Base-by-base conservation (phyloP, 129 eudicot species). In the Chrysanthemum makinoi region DNA sequence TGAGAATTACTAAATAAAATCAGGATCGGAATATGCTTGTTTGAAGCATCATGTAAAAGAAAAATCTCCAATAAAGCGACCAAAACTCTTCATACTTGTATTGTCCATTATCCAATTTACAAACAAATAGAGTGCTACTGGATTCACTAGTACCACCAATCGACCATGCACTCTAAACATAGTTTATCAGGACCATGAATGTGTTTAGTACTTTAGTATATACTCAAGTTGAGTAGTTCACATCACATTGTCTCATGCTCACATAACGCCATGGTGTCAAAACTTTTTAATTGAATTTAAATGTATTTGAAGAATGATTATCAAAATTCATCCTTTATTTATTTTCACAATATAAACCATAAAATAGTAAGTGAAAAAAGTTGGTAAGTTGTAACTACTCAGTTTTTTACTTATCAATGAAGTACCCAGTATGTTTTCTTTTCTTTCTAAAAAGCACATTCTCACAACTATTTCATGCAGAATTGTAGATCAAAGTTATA, bases 21-120 rank as follows among this genome's bases (percentile, higher is more conserved):
- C 43, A 35, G n/a, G 26, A 16, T 69, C 16, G 4, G 33, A 18
- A 53, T 18, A 4, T 52, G 63, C 16, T 69, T 69, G 50, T 16
- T 30, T n/a, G 26, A 50, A 68, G 62, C 53, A 51, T 7, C 72
- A 14, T 54, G 50, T 48, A 22, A 68, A 49, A 24, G 48, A 28
- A 52, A 56, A 53, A 28, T 28, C 54, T 30, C 62, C 50, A 5
- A 10, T 33, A 2, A 17, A 52, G 53, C 19, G 0, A 30, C 62
- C 65, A 55, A 2, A 39, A 18, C 6, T 56, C 43, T 13, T 39
- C 75, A 35, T 55, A 51, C 26, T 5, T 6, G 58, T 13, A 66
- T 10, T 12, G 5, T 3, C 2, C 10, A 49, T 52, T 22, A 22
- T 22, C 24, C 24, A 28, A 28, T 28, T 28, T 28, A 28, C 30